Base-by-base conservation (phyloP, 192 early-diverging fungal species). In the Pilobolus umbonatus region DNA sequence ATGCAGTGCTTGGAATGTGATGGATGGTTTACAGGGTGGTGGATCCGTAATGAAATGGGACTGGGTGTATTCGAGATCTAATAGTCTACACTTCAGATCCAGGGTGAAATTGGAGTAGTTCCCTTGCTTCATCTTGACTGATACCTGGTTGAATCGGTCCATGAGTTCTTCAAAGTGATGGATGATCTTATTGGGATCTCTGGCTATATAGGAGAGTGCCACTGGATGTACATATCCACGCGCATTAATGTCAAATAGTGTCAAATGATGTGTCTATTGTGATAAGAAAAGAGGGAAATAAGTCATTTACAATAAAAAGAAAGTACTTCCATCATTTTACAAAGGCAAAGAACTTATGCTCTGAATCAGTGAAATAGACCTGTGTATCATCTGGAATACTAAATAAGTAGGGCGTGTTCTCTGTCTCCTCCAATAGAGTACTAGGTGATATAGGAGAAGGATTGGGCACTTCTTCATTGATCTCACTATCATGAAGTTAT, bases 351-450 rank as follows among this genome's bases (percentile, higher is more conserved):
- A 76, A 80, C 32, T 69, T 71, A 14, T 68, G 67, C 35, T 80
- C 75, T 4, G 57, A 56, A 25, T 80, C 78, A 28, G 56, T 73
- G 21, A 74, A 64, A 59, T 80, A 74, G 5, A 80, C 73, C 47
- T 80, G 75, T 25, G 75, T 76, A 46, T 80, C 78, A 32, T 80
- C 78, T 6, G 78, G 78, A 30, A 80, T 75, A 43, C 65, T 60
- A 54, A 75, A 80, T 5, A 32, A 34, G 36, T 34, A 36, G 26
- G 43, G 32, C 7, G 57, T 17, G 40, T 38, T 7, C 2, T 49
- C 47, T 12, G 9, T 38, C 15, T 12, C 36, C 15, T 49, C 47
- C 6, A 49, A 49, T 28, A 48, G 28, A 3, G 46, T 21, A 28
- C 15, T 17, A 15, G 40, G 40, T 42, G n/a, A n/a, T n/a, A n/a